These are phyloP conservation scores for Cadophora gregata DNA, from an alignment of 2,329 filamentous ascomycete genomes.

Conservation along the genomic window DNA sequence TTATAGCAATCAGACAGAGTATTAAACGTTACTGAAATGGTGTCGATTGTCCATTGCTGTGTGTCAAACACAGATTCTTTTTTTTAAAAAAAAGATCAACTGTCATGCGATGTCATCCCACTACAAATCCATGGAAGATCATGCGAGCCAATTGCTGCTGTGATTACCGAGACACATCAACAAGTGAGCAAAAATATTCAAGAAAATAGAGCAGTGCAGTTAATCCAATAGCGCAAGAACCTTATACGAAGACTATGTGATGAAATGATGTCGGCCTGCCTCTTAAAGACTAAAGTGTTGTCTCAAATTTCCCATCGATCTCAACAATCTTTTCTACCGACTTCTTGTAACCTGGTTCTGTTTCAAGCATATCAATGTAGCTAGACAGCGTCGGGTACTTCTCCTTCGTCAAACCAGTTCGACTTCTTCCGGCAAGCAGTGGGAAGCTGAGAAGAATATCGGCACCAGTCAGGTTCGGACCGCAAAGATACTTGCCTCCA, in stretches of 20 bases:
- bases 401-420: conserved; percentile 46
- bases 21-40: no score
- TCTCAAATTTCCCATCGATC: conserved; percentile 44
- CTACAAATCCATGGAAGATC: no score
- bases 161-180: background rate
- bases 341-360: conserved; percentile 51
- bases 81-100: no score
- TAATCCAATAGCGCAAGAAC: background rate
- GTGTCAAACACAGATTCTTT: no score
- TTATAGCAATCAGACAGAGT: no score
- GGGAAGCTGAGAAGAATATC: conserved; percentile 60
- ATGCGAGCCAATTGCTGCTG: no score
- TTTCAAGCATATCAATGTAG: conserved; percentile 52
- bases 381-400: conserved; percentile 53
- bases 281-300: conserved; percentile 24
- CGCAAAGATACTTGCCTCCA: conserved; percentile 57
- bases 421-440: conserved; percentile 50
- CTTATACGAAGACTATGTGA: background rate
- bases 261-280: background rate
- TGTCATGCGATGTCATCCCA: no score
- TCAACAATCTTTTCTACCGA: conserved; percentile 57
- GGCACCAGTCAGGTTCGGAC: conserved; percentile 53
- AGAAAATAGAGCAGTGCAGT: background rate
- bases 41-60: no score
- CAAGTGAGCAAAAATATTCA: background rate